Percentiles rank a stretch among this genome's conserved stretches.
These are phyloP conservation scores for Veloboletus limbatus DNA, from an alignment of 1,284 basidiomycete genomes.

Conservation along the genomic window DNA sequence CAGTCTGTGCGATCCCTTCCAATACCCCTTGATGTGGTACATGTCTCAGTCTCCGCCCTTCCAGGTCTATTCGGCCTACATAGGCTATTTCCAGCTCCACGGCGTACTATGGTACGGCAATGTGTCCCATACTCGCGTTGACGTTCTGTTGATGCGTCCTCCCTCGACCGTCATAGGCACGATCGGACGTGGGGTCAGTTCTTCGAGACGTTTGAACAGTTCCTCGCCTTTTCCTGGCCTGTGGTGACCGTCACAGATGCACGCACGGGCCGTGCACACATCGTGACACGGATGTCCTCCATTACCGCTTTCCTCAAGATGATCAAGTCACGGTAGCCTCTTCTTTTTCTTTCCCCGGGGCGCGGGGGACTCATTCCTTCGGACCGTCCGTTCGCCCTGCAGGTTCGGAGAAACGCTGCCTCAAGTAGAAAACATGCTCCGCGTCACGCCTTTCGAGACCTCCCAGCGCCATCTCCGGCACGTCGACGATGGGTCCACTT, in stretches of 20 bases:
- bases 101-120: constrained; percentile 64
- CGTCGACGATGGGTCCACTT: constrained; percentile 66
- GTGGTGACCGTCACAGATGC: constrained; percentile 76
- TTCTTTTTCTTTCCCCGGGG: too few species aligned
- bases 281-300: constrained; percentile 71
- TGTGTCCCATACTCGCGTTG: neutral
- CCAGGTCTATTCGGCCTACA: constrained; percentile 80
- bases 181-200: constrained; percentile 80
- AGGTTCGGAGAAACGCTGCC: constrained; percentile 73
- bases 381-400: too few species aligned
- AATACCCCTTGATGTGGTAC: neutral
- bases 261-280: constrained; percentile 71
- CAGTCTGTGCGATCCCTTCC: constrained; percentile 59
- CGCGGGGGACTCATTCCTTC: too few species aligned
- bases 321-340: constrained; percentile 77
- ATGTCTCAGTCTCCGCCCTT: neutral
- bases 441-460: constrained; percentile 64
- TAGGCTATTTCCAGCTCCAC: constrained; percentile 77
- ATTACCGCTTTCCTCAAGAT: constrained; percentile 73
- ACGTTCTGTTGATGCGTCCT: constrained; percentile 8
- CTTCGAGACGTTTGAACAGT: constrained; percentile 79
- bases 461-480: constrained; percentile 65
- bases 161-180: constrained; percentile 46
- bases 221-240: constrained; percentile 84
- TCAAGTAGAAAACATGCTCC: constrained; percentile 65